Percentiles rank a stretch among this genome's conserved stretches.
Conservation (phyloP, 768 basidiomycete species). For the Lactarius sp. region DNA sequence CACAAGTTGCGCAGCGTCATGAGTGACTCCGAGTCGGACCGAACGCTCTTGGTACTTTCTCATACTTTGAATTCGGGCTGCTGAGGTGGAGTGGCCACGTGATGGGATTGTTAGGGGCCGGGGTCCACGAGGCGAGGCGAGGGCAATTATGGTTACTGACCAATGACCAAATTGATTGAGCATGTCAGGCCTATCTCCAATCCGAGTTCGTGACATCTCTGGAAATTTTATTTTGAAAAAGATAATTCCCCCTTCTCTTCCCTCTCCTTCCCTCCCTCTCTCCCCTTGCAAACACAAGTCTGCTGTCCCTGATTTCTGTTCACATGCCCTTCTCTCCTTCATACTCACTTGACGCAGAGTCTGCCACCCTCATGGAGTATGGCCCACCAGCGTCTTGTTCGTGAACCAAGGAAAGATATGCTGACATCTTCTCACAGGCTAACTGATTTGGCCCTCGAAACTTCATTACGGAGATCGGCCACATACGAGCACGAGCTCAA, state of each 20-base stretch:
- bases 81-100: too few species aligned
- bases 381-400: background rate
- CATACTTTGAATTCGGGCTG: background rate
- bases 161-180: too few species aligned
- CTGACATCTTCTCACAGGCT: background rate
- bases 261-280: background rate
- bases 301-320: background rate
- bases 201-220: too few species aligned
- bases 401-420: background rate
- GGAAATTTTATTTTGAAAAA: too few species aligned
- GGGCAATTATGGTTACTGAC: too few species aligned
- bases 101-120: too few species aligned
- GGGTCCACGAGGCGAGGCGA: too few species aligned
- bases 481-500: slow-evolving; percentile 23
- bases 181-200: background rate
- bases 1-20: background rate
- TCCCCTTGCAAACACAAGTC: background rate
- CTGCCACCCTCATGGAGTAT: background rate
- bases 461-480: background rate
- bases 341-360: slow-evolving; percentile 8
- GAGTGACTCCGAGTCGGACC: too few species aligned
- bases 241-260: too few species aligned
- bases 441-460: background rate
- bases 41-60: background rate
- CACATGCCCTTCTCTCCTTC: background rate